Evolutionary conservation across 2,329 filamentous ascomycete species (phyloP), one percentile per base, ranked within the genome.

Genomic region (Botrytis deweyae): DNA sequence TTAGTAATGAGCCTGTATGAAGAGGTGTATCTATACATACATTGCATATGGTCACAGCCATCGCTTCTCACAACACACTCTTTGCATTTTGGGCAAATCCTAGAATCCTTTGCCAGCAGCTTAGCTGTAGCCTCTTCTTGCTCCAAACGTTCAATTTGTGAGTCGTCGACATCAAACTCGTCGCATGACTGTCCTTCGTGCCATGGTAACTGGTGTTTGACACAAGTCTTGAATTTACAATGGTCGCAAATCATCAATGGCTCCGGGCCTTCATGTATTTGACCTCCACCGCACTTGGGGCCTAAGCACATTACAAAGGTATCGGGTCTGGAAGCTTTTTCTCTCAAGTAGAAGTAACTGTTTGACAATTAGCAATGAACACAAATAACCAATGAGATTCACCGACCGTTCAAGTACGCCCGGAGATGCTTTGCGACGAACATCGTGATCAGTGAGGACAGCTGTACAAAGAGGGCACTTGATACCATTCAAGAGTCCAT

Each of bases 41-140:
- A 79, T n/a, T 40, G 29, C 69, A 79, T 73, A 55, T 79, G 77
- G 68, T 79, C 77, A 67, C 78, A 79, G 0, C 78, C 78, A 0
- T 75, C 75, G 16, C 40, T 72, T 58, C 74, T 74, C 3, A 70
- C 73, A 6, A 79, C 76, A 16, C 77, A 76, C 29, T 78, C 72
- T 20, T 74, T 38, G 62, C 77, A 79, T 42, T 72, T 63, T 4
- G 78, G 75, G 33, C 78, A 79, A 2, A 79, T 73, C 36, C 76
- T 72, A 0, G 75, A 74, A 20, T 75, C 64, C 38, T 76, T 64
- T 10, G 77, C 75, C n/a, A 79, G 71, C 1, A 78, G 42, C 44
- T 76, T 78, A 16, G 77, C 78, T 2, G 78, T 78, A 18, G 77
- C 77, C 67, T 78, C 77, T 22, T 74, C 77, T 20, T 76, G 69